Evolutionary conservation across 495 filamentous ascomycete genomes (phyloP).

Genomic region (Pyronema omphalodes): DNA sequence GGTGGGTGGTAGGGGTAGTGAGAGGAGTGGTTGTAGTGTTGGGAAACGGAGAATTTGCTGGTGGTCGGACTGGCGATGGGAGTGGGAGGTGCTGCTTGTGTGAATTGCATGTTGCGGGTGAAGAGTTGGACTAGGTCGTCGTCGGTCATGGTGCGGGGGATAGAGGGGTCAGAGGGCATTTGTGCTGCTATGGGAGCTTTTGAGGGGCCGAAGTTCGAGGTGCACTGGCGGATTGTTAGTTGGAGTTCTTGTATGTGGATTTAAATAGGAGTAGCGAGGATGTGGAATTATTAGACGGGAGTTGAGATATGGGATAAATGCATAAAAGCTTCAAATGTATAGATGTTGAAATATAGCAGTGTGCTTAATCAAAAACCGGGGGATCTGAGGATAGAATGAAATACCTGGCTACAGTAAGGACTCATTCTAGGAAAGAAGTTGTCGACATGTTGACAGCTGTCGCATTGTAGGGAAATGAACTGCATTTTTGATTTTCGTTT

Average conservation of each 20-base stretch:
- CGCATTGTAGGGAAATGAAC: constrained; percentile 18
- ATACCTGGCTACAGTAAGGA: constrained; percentile 20
- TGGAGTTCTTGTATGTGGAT: background rate
- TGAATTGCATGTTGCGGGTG: constrained; percentile 41
- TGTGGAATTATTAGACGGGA: no score
- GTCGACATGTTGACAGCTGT: constrained; percentile 21
- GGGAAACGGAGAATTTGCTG: constrained; percentile 47
- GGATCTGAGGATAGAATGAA: background rate
- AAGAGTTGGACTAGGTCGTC: constrained; percentile 55
- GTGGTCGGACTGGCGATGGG: constrained; percentile 17
- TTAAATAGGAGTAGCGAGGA: background rate
- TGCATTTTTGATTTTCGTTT: constrained; percentile 4
- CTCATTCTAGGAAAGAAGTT: constrained; percentile 20
- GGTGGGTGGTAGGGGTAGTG: constrained; percentile 29
- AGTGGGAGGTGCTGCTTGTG: constrained; percentile 10
- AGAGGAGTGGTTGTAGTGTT: constrained; percentile 58
- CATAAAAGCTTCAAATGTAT: no score
- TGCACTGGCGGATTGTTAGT: constrained; percentile 10
- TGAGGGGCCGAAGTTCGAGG: constrained; percentile 15
- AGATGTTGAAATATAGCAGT: background rate
- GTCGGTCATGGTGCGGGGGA: constrained; percentile 4
- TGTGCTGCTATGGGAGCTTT: constrained; percentile 9
- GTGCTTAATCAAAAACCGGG: background rate
- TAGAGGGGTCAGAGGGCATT: background rate
- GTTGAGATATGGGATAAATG: no score